Percentiles rank a stretch among this genome's conserved stretches.
These are phyloP conservation scores for Claviceps sorghi DNA, from an alignment of 2,329 filamentous ascomycete genomes.

Conservation along the genomic window DNA sequence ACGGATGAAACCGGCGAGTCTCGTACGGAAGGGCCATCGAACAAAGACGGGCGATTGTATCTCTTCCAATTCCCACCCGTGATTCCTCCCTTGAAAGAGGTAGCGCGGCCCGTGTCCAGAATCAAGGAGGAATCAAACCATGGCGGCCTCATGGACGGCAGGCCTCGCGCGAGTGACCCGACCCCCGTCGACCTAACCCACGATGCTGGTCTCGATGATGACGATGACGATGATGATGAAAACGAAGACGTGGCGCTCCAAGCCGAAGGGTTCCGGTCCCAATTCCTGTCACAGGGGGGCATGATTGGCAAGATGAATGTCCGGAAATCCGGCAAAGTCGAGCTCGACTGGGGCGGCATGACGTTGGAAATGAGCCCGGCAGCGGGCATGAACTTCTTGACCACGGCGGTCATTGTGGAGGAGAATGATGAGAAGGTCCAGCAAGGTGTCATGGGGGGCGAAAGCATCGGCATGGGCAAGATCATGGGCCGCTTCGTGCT, in stretches of 20 bases:
- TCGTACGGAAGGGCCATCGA: conserved; percentile 15
- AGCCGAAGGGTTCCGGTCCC: conserved; percentile 21
- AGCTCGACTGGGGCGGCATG: conserved; percentile 48
- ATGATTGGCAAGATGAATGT: conserved; percentile 45
- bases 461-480: conserved; percentile 46
- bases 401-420: conserved; percentile 45
- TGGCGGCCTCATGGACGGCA: conserved; percentile 21
- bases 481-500: conserved; percentile 48
- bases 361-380: conserved; percentile 36
- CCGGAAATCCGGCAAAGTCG: conserved; percentile 45
- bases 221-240: conserved; percentile 9
- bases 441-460: conserved; percentile 28
- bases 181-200: conserved; percentile 29
- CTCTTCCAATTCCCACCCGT: conserved; percentile 52
- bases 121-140: conserved; percentile 30
- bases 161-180: conserved; percentile 3
- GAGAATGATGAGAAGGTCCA: conserved; percentile 38
- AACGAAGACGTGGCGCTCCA: conserved; percentile 21
- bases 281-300: conserved; percentile 36
- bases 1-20: conserved; percentile 16
- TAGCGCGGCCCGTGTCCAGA: conserved; percentile 13
- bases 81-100: conserved; percentile 37
- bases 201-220: conserved; percentile 7
- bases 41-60: conserved; percentile 43
- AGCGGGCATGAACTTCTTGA: conserved; percentile 40